These are phyloP conservation scores for Scleroderma bovista DNA, from an alignment of 768 basidiomycete species.

Conservation along the genomic window DNA sequence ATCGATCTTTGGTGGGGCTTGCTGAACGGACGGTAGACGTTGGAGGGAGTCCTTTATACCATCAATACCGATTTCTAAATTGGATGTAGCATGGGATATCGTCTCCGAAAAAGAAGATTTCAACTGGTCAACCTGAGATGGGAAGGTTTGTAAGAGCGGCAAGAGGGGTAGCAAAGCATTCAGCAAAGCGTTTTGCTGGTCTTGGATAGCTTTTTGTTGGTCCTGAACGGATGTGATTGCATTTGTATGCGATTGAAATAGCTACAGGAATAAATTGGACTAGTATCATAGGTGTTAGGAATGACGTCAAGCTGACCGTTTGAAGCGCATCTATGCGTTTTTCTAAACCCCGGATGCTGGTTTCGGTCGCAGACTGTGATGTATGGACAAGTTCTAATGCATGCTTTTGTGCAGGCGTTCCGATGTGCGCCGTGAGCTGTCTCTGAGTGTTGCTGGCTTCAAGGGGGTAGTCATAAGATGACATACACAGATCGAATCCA, in stretches of 20 bases:
- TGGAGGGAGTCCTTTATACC: constrained; percentile 8
- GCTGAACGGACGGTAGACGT: background rate
- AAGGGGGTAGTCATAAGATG: constrained; percentile 9
- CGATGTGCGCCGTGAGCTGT: constrained; percentile 53
- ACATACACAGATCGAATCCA: background rate
- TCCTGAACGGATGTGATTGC: constrained; percentile 52
- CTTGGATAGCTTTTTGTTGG: constrained; percentile 23
- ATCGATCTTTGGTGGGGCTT: background rate
- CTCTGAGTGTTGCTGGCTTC: constrained; percentile 61
- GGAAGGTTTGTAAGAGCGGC: constrained; percentile 55
- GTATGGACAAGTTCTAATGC: constrained; percentile 37
- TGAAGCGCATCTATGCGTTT: constrained; percentile 55
- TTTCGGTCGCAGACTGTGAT: constrained; percentile 35
- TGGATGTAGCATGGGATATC: constrained; percentile 14
- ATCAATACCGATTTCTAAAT: constrained; percentile 12
- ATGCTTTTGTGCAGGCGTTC: constrained; percentile 47
- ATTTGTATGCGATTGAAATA: constrained; percentile 50
- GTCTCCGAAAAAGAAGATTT: constrained; percentile 13
- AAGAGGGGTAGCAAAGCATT: constrained; percentile 52
- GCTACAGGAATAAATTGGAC: constrained; percentile 27
- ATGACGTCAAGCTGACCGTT: constrained; percentile 29
- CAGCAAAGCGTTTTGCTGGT: constrained; percentile 55
- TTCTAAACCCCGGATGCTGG: constrained; percentile 39
- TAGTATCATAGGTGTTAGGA: constrained; percentile 12
- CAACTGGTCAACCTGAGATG: constrained; percentile 42